phyloP scores from a whole-genome alignment of 805 yeast species.

The Isabelozyma pseudorhagii region DNA sequence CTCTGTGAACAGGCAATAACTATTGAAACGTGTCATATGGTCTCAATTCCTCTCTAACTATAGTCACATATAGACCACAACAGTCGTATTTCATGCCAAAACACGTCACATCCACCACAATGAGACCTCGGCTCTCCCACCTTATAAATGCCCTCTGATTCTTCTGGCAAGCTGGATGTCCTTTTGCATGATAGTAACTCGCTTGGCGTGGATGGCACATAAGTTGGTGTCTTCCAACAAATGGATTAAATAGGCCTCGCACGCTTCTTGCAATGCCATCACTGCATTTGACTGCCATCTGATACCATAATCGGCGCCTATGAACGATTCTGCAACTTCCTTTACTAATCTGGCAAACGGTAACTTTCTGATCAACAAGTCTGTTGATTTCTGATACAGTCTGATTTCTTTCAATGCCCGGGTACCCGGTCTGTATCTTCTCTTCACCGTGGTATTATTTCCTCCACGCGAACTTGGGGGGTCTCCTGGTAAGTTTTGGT shows the following conservation, averaged over 20 bases:
- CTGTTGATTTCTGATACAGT: constrained; percentile 65
- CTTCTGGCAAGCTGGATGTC: constrained; percentile 80
- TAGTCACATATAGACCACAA: no score
- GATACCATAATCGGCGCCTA: constrained; percentile 52
- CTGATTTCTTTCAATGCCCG: constrained; percentile 67
- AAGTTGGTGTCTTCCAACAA: constrained; percentile 74
- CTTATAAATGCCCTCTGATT: constrained; percentile 50
- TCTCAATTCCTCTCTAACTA: no score
- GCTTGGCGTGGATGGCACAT: constrained; percentile 73
- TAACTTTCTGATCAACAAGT: constrained; percentile 61
- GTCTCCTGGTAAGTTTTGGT: constrained; percentile 55
- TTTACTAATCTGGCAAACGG: constrained; percentile 78
- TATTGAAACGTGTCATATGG: no score
- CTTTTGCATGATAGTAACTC: constrained; percentile 84
- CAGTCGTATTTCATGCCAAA: no score
- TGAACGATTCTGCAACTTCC: constrained; percentile 64
- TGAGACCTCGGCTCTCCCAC: background rate
- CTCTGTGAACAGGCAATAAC: constrained; percentile 3
- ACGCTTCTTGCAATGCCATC: constrained; percentile 75
- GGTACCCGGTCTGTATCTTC: constrained; percentile 61
- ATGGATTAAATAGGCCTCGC: constrained; percentile 74
- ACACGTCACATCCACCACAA: background rate
- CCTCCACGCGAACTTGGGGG: constrained; percentile 27
- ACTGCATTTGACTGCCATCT: constrained; percentile 81
- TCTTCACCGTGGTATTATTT: constrained; percentile 22